Evolutionary conservation across 75 land plant species (phyloP), one percentile per base, ranked within the genome.

Genomic region (Azolla pinnata): DNA sequence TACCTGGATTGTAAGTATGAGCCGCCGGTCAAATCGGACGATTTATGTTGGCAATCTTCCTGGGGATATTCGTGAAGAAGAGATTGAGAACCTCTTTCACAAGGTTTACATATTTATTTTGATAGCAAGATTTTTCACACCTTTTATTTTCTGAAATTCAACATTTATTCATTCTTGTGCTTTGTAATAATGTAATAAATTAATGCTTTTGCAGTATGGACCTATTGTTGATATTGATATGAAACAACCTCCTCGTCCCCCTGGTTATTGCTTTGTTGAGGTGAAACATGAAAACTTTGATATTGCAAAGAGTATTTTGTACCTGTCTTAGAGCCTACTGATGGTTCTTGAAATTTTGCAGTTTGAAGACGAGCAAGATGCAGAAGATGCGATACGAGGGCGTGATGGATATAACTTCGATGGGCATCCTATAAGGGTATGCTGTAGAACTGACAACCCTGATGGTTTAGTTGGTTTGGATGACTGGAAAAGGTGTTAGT

Each of bases 191-290:
- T n/a, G n/a, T n/a, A n/a, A n/a, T n/a, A n/a, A n/a, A n/a, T n/a
- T n/a, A n/a, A n/a, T n/a, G n/a, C 38, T 65, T 65, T 26, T 27
- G 66, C 71, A 68, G 71, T 86, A 80, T 80, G 90, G 90, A 20
- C 79, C 65, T 5, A 75, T 86, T 52, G 76, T 81, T 23, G 79
- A 83, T 48, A 80, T 83, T 80, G 90, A 83, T 62, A 48, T 86
- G 69, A 86, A 83, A 60, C 23, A 83, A 16, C 90, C 87, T 20
- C 90, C 90, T 35, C 74, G 83, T 55, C 87, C 90, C 33, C 90
- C 90, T 52, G 83, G 90, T 30, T 86, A 86, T 69, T 86, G 88
- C 50, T 86, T 86, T 61, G 71, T 86, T 54, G 90, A 86, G 85
- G 67, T 65, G 42, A 21, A 56, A 10, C n/a, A 56, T 24, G 1